Evolutionary conservation across 2,329 filamentous ascomycete genomes (phyloP).

Genomic region (Claviceps fusiformis): DNA sequence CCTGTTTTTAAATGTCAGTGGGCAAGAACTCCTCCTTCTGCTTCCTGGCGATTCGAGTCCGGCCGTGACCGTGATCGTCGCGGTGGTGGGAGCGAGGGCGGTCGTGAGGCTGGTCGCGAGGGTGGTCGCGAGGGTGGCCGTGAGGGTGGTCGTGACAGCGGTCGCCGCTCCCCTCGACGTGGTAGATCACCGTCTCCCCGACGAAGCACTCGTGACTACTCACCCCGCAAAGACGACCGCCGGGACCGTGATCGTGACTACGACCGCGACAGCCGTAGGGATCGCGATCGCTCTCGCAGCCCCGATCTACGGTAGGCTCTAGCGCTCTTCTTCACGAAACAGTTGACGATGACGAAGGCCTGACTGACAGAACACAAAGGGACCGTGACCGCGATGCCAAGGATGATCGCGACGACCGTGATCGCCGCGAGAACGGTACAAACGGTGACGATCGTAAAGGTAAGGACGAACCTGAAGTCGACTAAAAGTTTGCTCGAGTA

Average conservation of each 20-base stretch:
- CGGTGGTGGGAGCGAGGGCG: constrained; percentile 15
- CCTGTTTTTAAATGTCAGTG: constrained; percentile 44
- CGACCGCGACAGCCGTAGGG: constrained; percentile 60
- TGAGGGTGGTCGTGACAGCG: constrained; percentile 21
- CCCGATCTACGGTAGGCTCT: constrained; percentile 43
- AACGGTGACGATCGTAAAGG: constrained; percentile 89
- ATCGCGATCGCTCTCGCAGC: constrained; percentile 64
- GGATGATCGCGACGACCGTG: constrained; percentile 57
- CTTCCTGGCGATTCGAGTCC: constrained; percentile 95
- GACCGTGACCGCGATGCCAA: constrained; percentile 44
- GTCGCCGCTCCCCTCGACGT: constrained; percentile 46
- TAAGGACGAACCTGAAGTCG: constrained; percentile 23
- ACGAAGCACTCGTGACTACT: constrained; percentile 64
- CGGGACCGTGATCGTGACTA: constrained; percentile 69
- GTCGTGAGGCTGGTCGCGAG: constrained; percentile 44
- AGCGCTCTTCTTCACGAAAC: not conserved
- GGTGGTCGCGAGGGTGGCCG: constrained; percentile 11
- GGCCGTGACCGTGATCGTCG: constrained; percentile 62
- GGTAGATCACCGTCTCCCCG: constrained; percentile 69
- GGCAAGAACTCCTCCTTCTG: constrained; percentile 94
- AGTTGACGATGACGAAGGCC: constrained; percentile 8
- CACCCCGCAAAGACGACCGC: constrained; percentile 78
- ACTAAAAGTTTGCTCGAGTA: not conserved
- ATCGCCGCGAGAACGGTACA: constrained; percentile 61
- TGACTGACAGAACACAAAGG: constrained; percentile 15